These are phyloP conservation scores for Cercospora brassicicola DNA, from an alignment of 2,329 filamentous ascomycete genomes.

Conservation along the genomic window DNA sequence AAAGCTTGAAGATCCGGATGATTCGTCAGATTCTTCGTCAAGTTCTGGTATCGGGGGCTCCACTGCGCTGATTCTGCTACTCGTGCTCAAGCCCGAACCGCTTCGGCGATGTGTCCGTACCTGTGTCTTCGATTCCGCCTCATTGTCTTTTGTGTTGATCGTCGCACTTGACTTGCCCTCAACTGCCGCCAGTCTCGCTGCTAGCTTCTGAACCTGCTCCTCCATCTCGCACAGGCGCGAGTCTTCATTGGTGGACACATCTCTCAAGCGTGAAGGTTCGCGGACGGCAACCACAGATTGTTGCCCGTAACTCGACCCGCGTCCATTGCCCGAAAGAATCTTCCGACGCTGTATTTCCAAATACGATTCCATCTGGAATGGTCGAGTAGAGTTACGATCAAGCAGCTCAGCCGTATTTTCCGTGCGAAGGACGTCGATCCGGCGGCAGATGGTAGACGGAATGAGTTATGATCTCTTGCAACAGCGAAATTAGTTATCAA, in stretches of 20 bases:
- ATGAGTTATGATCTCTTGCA: not conserved
- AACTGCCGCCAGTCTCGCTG: constrained; percentile 15
- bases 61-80: constrained; percentile 10
- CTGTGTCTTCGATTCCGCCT: not conserved
- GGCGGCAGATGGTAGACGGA: not conserved
- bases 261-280: constrained; percentile 12
- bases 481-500: not conserved
- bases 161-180: constrained; percentile 9
- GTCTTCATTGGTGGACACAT: constrained; percentile 5
- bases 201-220: constrained; percentile 17
- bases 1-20: constrained; percentile 2
- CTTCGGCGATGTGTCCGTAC: constrained; percentile 15
- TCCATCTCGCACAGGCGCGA: constrained; percentile 10
- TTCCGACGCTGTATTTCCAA: constrained; percentile 20
- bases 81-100: constrained; percentile 11
- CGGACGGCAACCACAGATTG: constrained; percentile 19
- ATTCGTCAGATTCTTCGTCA: constrained; percentile 5
- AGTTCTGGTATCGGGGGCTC: constrained; percentile 18
- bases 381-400: not conserved
- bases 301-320: constrained; percentile 5
- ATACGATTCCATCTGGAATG: constrained; percentile 17
- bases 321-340: constrained; percentile 14
- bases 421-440: not conserved
- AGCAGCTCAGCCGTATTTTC: not conserved
- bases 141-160: constrained; percentile 8